Base-by-base conservation (phyloP, 2,329 filamentous ascomycete genomes). In the Drechslera avenae region DNA sequence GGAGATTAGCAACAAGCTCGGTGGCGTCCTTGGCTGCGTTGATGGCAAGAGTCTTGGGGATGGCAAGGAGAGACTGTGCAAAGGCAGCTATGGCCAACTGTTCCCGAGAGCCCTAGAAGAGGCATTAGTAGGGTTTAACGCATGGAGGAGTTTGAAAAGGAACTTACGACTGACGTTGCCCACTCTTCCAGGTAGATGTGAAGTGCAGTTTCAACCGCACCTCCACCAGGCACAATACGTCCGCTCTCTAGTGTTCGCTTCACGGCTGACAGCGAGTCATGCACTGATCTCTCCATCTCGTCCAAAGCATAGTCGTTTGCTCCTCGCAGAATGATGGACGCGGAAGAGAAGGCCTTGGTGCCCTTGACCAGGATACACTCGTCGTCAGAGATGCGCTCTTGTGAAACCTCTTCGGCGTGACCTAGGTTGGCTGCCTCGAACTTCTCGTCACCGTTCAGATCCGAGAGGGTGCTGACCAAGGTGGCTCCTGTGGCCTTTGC, bases 101-200 rank as follows among this genome's bases (percentile, higher is more conserved):
- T 78, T 99, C 94, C 66, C 94, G 87, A 46, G 93, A 97, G 62
- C 93, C 84, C 82, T 85, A 57, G 6, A 12, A 39, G 13, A 5
- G 34, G 33, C 26, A 14, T 60, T 46, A 58, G 60, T 39, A 23
- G 26, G 10, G 28, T 8, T 31, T 28, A 12, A 31, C n/a, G 21
- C 14, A 5, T 16, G 32, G 9, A 17, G 17, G 42, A 26, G 31
- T 40, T 26, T 3, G 21, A 26, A 35, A 10, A 17, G 31, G n/a
- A n/a, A 80, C 81, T 67, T 79, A 84, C 91, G 56, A 99, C 93
- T 31, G 94, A 97, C 66, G 94, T 93, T 45, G 94, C 94, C 76
- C 96, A 99, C 77, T 99, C 94, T 79, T 99, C 94, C 28, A 99
- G 85, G 79, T 97, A 99, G 73, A 99, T 99, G 80, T 97, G 94